Base-by-base conservation (phyloP, 345 rosid genomes). In the Salix koriyanagi region DNA sequence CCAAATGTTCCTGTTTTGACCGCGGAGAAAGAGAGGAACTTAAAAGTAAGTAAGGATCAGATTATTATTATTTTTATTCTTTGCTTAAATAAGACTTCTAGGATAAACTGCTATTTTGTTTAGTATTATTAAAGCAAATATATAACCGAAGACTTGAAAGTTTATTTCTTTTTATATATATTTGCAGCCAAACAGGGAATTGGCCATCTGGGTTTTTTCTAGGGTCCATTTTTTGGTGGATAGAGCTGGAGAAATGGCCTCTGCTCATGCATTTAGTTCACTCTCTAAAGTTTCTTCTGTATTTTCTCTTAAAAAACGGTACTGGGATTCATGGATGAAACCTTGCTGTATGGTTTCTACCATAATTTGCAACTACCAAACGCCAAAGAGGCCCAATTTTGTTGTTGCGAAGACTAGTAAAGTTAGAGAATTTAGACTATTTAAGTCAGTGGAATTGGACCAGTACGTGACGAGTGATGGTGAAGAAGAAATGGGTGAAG, bases 401-500 rank as follows among this genome's bases (percentile, higher is more conserved):
- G 58, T 60, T 18, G 72, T 69, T 56, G 56, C 80, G 41, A 77
- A 70, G 87, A 67, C n/a, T 21, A 13, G 37, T 7, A 23, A 80
- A 72, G 44, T 80, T 46, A 79, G 85, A 26, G 86, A 86, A 50
- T 82, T 83, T 58, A 81, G 85, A 82, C 4, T 79, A n/a, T 79
- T 77, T 12, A 89, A 84, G 34, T 83, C 94, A 14, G 91, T 94
- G 65, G 91, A 92, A 66, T 70, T 91, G 83, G 95, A 92, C 75
- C 87, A 82, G 32, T 83, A 82, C 48, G 42, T 92, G 67, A 88
- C 95, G 8, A 92, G 94, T 72, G 94, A 89, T 23, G 92, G 80
- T 28, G 94, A 84, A 54, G 93, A 90, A 1, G 96, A 89, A 78
- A 84, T 92, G 83, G 86, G 97, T n/a, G 91, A 92, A 64, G 95